Conservation (phyloP, 1,139 yeast species). For the Scheffersomyces stambukii region DNA sequence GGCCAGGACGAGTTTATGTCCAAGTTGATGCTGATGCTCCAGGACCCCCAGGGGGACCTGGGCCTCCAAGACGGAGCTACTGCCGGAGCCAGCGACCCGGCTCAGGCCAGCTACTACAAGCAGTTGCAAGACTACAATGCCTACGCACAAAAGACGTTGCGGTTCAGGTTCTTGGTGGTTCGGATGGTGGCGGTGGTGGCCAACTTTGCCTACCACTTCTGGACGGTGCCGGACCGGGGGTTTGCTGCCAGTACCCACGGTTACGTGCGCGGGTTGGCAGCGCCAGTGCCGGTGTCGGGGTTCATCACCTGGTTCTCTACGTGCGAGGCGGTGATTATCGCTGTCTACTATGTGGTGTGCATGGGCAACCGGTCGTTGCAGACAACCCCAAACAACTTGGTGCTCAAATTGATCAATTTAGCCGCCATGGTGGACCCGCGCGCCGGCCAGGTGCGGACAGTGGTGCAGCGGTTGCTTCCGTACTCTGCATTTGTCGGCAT, state of each 20-base stretch:
- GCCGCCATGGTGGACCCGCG: constrained; percentile 37
- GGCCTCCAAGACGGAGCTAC: background rate
- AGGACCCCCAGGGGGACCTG: constrained; percentile 11
- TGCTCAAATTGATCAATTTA: constrained; percentile 28
- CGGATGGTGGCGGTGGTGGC: constrained; percentile 23
- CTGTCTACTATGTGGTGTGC: constrained; percentile 30
- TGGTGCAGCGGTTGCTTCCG: constrained; percentile 26
- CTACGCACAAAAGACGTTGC: constrained; percentile 32
- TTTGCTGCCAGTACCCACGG: constrained; percentile 30
- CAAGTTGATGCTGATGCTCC: constrained; percentile 29
- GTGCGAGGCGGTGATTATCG: constrained; percentile 30
- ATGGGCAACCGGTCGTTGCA: constrained; percentile 16
- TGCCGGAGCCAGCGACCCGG: constrained; percentile 13
- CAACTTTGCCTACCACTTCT: constrained; percentile 36
- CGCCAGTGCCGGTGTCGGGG: constrained; percentile 12
- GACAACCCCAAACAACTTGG: constrained; percentile 23
- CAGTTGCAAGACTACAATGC: constrained; percentile 27
- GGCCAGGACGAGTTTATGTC: constrained; percentile 22
- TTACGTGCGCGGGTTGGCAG: constrained; percentile 21
- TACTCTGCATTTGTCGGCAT: constrained; percentile 38
- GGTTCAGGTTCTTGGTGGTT: constrained; percentile 27
- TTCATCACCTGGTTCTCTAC: constrained; percentile 31
- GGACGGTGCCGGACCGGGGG: constrained; percentile 11
- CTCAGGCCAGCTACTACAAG: constrained; percentile 24
- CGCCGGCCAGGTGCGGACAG: constrained; percentile 24